A percentile compares a stretch with the other conserved stretches of the same genome.
Evolutionary conservation across 2,329 filamentous ascomycete genomes (phyloP).

Genomic region (Pseudocercospora macadamiae): DNA sequence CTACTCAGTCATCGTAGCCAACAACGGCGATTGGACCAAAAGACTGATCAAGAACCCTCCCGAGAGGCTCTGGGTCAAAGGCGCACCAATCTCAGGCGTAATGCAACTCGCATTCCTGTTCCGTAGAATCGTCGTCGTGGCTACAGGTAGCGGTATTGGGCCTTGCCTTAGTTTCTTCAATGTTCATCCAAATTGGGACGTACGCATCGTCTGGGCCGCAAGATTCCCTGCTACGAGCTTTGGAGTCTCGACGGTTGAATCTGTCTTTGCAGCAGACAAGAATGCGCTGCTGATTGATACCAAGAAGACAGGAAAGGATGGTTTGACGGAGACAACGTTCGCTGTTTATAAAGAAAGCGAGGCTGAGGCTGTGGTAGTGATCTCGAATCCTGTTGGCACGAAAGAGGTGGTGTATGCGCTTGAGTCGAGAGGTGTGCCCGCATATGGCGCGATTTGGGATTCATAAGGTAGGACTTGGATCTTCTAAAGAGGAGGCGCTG

Average conservation of each 20-base stretch:
- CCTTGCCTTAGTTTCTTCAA: conserved; percentile 67
- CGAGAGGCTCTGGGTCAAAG: conserved; percentile 67
- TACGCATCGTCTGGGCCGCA: conserved; percentile 71
- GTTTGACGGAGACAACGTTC: conserved; percentile 62
- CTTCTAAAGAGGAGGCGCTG: background rate
- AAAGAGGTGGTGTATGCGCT: conserved; percentile 69
- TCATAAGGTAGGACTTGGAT: conserved; percentile 37
- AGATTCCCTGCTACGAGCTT: conserved; percentile 65
- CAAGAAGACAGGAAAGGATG: conserved; percentile 56
- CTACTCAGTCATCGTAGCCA: conserved; percentile 71
- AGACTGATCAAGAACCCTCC: conserved; percentile 65
- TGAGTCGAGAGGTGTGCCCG: conserved; percentile 66
- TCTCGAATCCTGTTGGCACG: conserved; percentile 71
- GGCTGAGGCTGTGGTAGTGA: conserved; percentile 72
- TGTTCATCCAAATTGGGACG: conserved; percentile 48
- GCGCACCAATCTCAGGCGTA: conserved; percentile 68
- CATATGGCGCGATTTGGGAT: conserved; percentile 77
- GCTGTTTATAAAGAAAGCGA: conserved; percentile 50
- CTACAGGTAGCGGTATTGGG: conserved; percentile 74
- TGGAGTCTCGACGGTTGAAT: conserved; percentile 58
- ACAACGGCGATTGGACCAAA: conserved; percentile 75
- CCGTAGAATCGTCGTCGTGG: conserved; percentile 66
- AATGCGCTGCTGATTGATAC: conserved; percentile 71
- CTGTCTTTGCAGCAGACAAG: conserved; percentile 61
- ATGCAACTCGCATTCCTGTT: conserved; percentile 70